Conservation (phyloP, 176 grass and related monocot genomes). For the bread wheat (Triticum aestivum) region IWGSC_CS_RefSeq_v2.1 NC_057794.1:483290941-483291440, state of each 20-base stretch:
- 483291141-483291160: conserved; percentile 29
- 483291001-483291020: not conserved
- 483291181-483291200: conserved; percentile 11
- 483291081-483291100: conserved; percentile 41
- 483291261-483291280: conserved; percentile 67
- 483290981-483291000: not conserved
- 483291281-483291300: conserved; percentile 67
- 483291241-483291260: conserved; percentile 79
- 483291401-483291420: conserved; percentile 39
- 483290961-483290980: not conserved
- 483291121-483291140: conserved; percentile 34
- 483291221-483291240: conserved; percentile 63
- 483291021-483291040: conserved; percentile 21
- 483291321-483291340: conserved; percentile 28
- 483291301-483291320: conserved; percentile 63
- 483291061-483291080: conserved; percentile 30
- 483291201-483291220: conserved; percentile 20
- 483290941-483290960: not conserved
- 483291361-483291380: conserved; percentile 42
- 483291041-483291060: conserved; percentile 25
- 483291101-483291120: conserved; percentile 24
- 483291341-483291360: conserved; percentile 34
- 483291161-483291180: conserved; percentile 21
- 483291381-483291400: conserved; percentile 28
- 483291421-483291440: conserved; percentile 34